Evolutionary conservation across 352 stramenopile species (phyloP), one percentile per base, ranked within the genome.

Genomic region (Globisporangium abappressorium): DNA sequence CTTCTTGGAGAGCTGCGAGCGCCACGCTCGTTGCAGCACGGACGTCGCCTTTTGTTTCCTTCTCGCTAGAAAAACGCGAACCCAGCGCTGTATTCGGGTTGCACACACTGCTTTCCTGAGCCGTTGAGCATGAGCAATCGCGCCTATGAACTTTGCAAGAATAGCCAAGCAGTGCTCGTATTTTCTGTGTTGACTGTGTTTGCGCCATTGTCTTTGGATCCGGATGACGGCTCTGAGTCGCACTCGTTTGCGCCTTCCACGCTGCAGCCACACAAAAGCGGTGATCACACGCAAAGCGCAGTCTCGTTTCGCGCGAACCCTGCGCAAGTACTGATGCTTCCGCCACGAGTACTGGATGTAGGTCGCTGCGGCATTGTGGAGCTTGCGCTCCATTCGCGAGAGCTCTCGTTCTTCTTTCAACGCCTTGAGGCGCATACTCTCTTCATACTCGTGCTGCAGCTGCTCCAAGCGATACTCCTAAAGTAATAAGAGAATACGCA

Each of bases 341-440:
- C 83, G 76, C 75, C 79, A 90, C 30, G 88, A 58, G 59, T 87
- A 81, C 64, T 93, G 85, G 49, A 93, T 89, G 69, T 89, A 92
- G 0, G 80, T 77, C 2, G 82, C 83, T 7, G 85, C 83, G 18
- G 90, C 81, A 41, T 91, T 77, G 33, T 85, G 66, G 18, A 92
- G 72, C 54, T 91, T 89, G 26, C 80, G 72, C 24, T 71, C 57
- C 82, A 91, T 89, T 18, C 83, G 79, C 1, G 71, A 80, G 5
- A 74, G 70, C 24, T 90, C 85, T 6, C 84, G 82, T 41, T 83
- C 73, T 60, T 86, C 80, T 68, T 81, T 73, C 7, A 83, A 55
- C 34, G 59, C 51, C 43, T 63, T 60, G 1, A 89, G 62, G 2
- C 75, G 71, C 34, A 74, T 65, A 0, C 75, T 57, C 43, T 89